These are phyloP conservation scores for Calcarisporium arbuscula DNA, from an alignment of 2,329 filamentous ascomycete genomes.

Conservation along the genomic window DNA sequence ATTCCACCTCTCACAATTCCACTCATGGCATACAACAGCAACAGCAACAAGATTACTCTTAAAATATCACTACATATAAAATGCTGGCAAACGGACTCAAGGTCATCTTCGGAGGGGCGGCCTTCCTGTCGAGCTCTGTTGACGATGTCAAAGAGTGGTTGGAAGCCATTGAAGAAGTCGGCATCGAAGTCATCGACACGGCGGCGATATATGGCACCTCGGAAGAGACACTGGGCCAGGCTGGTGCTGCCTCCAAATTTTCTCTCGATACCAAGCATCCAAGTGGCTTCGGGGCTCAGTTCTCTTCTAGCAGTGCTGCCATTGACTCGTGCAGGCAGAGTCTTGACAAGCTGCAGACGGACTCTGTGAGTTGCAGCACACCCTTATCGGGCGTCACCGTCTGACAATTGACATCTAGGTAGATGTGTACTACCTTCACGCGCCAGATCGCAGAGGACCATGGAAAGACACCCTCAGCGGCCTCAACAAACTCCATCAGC, in stretches of 20 bases:
- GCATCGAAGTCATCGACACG: constrained; percentile 5
- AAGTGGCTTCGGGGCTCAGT: not conserved
- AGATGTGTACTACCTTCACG: constrained; percentile 6
- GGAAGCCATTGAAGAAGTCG: constrained; percentile 1
- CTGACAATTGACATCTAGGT: too few species aligned
- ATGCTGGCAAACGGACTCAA: too few species aligned
- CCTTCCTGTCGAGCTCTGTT: too few species aligned
- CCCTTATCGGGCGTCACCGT: too few species aligned
- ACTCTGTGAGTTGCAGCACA: too few species aligned
- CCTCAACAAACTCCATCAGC: constrained; percentile 2
- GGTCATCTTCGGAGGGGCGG: too few species aligned
- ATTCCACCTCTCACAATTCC: too few species aligned
- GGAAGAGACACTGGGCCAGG: constrained; percentile 1
- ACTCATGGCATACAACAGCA: too few species aligned
- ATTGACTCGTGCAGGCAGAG: not conserved
- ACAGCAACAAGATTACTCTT: too few species aligned
- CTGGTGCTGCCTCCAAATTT: not conserved
- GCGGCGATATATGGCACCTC: constrained; percentile 3
- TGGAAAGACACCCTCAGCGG: constrained; percentile 3
- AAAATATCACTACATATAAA: too few species aligned
- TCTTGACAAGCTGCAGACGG: not conserved
- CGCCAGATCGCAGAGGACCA: not conserved
- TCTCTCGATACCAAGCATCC: constrained; percentile 5
- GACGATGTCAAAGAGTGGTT: constrained; percentile 1
- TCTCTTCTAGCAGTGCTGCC: not conserved